Base-by-base conservation (phyloP, 345 rosid species). In the Citrus sp. region DNA sequence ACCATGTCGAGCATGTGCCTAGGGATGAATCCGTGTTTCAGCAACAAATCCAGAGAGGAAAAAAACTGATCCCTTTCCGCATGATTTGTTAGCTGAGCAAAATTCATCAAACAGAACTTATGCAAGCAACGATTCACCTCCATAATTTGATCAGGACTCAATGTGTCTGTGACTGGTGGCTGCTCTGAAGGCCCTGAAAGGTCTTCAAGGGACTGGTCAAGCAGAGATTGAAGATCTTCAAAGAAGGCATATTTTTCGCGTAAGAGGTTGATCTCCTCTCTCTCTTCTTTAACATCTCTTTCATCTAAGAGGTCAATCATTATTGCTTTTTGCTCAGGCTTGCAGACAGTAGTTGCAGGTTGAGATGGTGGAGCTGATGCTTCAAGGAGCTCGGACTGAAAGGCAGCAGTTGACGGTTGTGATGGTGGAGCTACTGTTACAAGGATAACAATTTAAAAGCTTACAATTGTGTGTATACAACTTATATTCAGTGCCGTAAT, bases 1-100 rank as follows among this genome's bases (percentile, higher is more conserved):
- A 70, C 61, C 74, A 51, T 4, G 22, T 54, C 14, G 8, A 54
- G 18, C 62, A 71, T 58, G 6, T 34, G 5, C 10, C 34, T 8
- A 0, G 74, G 62, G 40, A 71, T 28, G 62, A 16, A 30, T 28
- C 59, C 27, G 0, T 3, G 5, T 3, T 21, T 19, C 37, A 51
- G 62, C 61, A 71, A 22, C 74, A 71, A 71, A 6, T 71, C 49
- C 12, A 51, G 74, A 24, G 74, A 71, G 7, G 62, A 71, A 71
- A 51, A 5, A n/a, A 71, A 49, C 4, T 30, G 34, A n/a, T 71
- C 74, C 59, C 49, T 71, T 40, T 42, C 40, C 0, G 9, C 40
- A 19, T 22, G 27, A 71, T 71, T 19, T 16, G 54, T 51, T n/a
- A 71, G 74, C 18, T 56, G 12, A 38, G 21, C 42, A 30, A 71